Percentiles rank a stretch among this genome's conserved stretches.
Conservation (phyloP, 164 flowering plant genomes). For the Vitis vinifera region ASM3070453v1 NC_081810.1:7605501-7606000, state of each 20-base stretch:
- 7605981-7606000: no score
- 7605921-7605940: neutral
- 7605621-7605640: slow-evolving; percentile 96
- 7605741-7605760: no score
- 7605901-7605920: neutral
- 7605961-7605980: no score
- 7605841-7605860: neutral
- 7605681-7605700: no score
- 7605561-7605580: slow-evolving; percentile 94
- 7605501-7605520: slow-evolving; percentile 90
- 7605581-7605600: slow-evolving; percentile 96
- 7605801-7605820: no score
- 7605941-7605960: neutral
- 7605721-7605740: no score
- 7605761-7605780: no score
- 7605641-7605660: no score
- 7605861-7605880: neutral
- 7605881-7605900: neutral
- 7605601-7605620: slow-evolving; percentile 97
- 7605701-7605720: no score
- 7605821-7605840: neutral
- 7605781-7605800: no score
- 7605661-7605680: no score
- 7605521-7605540: slow-evolving; percentile 91
- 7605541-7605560: slow-evolving; percentile 86